Evolutionary conservation across 352 stramenopile species (phyloP).

Genomic region (Phytophthora foliorum): DNA sequence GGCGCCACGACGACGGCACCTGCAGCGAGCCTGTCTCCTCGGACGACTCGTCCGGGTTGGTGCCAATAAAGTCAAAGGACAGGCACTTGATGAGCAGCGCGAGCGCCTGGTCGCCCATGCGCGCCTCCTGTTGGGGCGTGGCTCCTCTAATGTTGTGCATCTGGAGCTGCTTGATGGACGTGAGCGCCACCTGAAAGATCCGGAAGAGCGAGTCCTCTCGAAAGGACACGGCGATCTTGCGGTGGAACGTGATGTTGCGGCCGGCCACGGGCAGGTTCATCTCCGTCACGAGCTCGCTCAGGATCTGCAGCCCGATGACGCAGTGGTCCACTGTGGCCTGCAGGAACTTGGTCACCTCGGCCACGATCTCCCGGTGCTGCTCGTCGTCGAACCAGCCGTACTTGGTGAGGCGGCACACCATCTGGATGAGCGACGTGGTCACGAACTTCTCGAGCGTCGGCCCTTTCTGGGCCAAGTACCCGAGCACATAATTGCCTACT

Average conservation of each 20-base stretch:
- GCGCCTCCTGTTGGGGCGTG: conserved; percentile 90
- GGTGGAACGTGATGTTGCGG: conserved; percentile 97
- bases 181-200: conserved; percentile 98
- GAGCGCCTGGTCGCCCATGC: conserved; percentile 95
- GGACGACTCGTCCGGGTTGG: conserved; percentile 97
- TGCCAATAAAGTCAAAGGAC: conserved; percentile 99
- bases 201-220: conserved; percentile 96
- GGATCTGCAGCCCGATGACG: conserved; percentile 98
- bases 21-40: conserved; percentile 98
- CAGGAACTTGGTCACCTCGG: conserved; percentile 98
- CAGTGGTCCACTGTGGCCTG: conserved; percentile 98
- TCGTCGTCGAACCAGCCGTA: conserved; percentile 99
- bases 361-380: conserved; percentile 96
- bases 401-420: conserved; percentile 98
- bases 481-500: conserved; percentile 97
- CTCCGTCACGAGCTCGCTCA: conserved; percentile 98
- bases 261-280: conserved; percentile 96
- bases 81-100: conserved; percentile 95
- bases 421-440: conserved; percentile 95
- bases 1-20: conserved; percentile 96
- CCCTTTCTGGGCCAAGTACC: conserved; percentile 97
- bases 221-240: conserved; percentile 98
- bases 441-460: conserved; percentile 96
- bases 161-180: conserved; percentile 96
- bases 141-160: conserved; percentile 87